Evolutionary conservation across 768 basidiomycete genomes (phyloP).

Genomic region (Lactarius evosmus): DNA sequence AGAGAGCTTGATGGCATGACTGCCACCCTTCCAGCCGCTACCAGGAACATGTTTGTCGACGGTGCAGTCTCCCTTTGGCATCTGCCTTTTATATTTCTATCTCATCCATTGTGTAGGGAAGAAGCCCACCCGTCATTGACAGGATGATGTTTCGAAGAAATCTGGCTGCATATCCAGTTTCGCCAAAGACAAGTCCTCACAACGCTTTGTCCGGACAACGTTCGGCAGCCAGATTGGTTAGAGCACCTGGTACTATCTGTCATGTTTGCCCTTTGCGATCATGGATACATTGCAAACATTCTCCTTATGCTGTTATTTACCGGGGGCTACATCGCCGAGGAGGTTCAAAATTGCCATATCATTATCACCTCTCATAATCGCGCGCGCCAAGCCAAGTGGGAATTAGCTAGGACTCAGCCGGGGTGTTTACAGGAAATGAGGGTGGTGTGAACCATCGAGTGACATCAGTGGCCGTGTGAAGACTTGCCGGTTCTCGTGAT

Average conservation of each 20-base stretch:
- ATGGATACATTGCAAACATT: neutral
- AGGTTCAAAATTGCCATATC: neutral
- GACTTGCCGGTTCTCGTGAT: neutral
- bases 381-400: neutral
- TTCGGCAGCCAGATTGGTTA: neutral
- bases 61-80: constrained; percentile 43
- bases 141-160: neutral
- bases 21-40: constrained; percentile 84
- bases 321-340: neutral
- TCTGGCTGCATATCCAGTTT: neutral
- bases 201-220: neutral
- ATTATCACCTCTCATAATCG: neutral
- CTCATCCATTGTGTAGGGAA: constrained; percentile 38
- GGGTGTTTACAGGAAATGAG: neutral
- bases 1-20: constrained; percentile 81
- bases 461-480: neutral
- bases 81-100: neutral
- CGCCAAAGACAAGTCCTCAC: neutral
- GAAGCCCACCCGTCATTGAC: constrained; percentile 49
- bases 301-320: neutral
- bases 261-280: neutral
- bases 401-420: neutral
- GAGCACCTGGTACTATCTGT: too few relatives aligned
- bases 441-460: neutral
- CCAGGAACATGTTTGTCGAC: constrained; percentile 96